Evolutionary conservation across 1,139 yeast species (phyloP).

Genomic region (Magnusiomyces paraingens): DNA sequence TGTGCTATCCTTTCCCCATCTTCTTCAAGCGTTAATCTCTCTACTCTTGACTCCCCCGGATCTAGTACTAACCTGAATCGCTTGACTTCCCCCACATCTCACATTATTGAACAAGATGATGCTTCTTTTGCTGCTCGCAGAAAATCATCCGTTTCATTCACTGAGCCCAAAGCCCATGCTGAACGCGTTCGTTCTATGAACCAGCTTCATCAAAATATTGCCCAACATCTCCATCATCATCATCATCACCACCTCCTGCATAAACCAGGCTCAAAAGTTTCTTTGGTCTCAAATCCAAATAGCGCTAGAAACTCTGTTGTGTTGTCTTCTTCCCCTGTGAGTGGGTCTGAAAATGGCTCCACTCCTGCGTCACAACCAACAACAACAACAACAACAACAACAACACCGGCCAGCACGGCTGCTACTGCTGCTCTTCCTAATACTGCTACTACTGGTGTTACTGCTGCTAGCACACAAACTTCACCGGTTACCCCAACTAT

Average conservation of each 20-base stretch:
- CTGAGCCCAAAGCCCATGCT: slow-evolving; percentile 16
- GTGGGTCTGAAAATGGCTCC: background rate
- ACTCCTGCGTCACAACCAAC: background rate
- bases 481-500: background rate
- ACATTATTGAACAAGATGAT: background rate
- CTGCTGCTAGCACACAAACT: background rate
- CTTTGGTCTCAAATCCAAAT: background rate
- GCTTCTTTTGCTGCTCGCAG: background rate
- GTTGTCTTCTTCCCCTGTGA: background rate
- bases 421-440: background rate
- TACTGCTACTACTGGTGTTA: background rate
- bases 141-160: slow-evolving; percentile 13
- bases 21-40: background rate
- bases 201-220: slow-evolving; percentile 11
- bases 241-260: slow-evolving; percentile 1
- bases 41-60: background rate
- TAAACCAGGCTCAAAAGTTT: background rate
- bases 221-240: slow-evolving; percentile 3
- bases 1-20: background rate
- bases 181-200: slow-evolving; percentile 14
- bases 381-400: background rate
- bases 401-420: background rate
- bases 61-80: background rate
- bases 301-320: slow-evolving; percentile 2
- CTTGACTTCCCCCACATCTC: background rate